Evolutionary conservation across 2,329 filamentous ascomycete genomes (phyloP).

Genomic region (Colletotrichum lini): DNA sequence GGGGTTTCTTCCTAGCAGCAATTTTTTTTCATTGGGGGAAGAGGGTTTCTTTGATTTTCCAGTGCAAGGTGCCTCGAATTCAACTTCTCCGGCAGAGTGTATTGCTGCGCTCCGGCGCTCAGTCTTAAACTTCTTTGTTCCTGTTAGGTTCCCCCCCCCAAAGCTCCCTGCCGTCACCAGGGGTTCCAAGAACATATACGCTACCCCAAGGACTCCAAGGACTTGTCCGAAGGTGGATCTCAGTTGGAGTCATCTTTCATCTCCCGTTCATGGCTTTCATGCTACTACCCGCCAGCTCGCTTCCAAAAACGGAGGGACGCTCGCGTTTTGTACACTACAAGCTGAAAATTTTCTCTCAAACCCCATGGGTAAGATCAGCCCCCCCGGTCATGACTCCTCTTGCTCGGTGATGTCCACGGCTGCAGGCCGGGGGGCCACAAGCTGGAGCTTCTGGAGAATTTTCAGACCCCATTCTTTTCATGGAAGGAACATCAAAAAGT

Average conservation of each 20-base stretch:
- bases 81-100: not conserved
- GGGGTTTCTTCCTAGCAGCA: not conserved
- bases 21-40: not conserved
- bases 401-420: constrained; percentile 14
- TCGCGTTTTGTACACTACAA: not conserved
- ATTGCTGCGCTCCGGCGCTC: not conserved
- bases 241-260: constrained; percentile 5
- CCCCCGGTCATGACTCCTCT: not conserved
- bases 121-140: not conserved
- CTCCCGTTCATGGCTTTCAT: not conserved
- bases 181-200: no score
- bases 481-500: not conserved
- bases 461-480: not conserved
- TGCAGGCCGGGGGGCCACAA: constrained; percentile 21
- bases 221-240: not conserved
- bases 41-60: not conserved
- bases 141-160: no score
- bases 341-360: constrained; percentile 16
- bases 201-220: not conserved
- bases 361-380: constrained; percentile 18
- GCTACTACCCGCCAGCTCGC: not conserved
- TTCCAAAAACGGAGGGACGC: not conserved
- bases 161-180: no score
- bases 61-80: not conserved
- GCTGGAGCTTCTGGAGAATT: constrained; percentile 18